Evolutionary conservation across 1,284 basidiomycete species (phyloP).

Genomic region (Vanrija sp.): DNA sequence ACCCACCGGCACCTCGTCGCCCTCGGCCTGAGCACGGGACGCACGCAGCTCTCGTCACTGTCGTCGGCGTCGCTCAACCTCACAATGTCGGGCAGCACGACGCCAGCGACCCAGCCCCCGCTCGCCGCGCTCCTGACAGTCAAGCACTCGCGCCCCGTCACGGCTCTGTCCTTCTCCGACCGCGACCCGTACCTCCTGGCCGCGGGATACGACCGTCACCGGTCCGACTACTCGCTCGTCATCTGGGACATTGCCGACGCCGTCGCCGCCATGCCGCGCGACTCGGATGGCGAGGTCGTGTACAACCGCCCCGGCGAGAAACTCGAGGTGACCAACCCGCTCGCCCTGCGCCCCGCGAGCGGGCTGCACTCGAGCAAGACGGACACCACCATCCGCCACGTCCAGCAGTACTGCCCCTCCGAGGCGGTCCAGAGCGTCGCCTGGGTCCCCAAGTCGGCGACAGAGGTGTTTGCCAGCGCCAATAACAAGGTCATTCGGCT

Average conservation of each 20-base stretch:
- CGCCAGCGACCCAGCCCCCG: constrained; percentile 6
- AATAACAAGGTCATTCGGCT: constrained; percentile 38
- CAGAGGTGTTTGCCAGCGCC: constrained; percentile 33
- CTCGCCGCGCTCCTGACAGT: constrained; percentile 29
- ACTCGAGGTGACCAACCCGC: constrained; percentile 21
- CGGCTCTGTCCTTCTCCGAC: constrained; percentile 38
- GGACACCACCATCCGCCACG: constrained; percentile 26
- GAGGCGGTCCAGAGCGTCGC: constrained; percentile 41
- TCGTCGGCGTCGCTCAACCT: constrained; percentile 34
- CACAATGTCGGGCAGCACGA: constrained; percentile 10
- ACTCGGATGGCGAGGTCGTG: constrained; percentile 8
- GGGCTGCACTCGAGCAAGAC: constrained; percentile 8
- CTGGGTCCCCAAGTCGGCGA: constrained; percentile 20
- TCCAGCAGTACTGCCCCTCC: constrained; percentile 45
- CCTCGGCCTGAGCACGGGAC: constrained; percentile 34
- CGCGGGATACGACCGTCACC: constrained; percentile 43
- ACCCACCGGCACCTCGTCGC: constrained; percentile 35
- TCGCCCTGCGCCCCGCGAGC: constrained; percentile 6
- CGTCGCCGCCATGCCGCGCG: constrained; percentile 18
- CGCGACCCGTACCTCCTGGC: constrained; percentile 42
- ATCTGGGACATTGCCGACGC: constrained; percentile 46
- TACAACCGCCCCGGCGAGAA: constrained; percentile 8
- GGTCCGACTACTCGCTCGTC: constrained; percentile 43
- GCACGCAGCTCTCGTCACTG: constrained; percentile 32
- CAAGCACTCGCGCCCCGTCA: constrained; percentile 40